These are phyloP conservation scores for Nasturtium officinale DNA, from an alignment of 345 rosid genomes.

Conservation along the genomic window DNA sequence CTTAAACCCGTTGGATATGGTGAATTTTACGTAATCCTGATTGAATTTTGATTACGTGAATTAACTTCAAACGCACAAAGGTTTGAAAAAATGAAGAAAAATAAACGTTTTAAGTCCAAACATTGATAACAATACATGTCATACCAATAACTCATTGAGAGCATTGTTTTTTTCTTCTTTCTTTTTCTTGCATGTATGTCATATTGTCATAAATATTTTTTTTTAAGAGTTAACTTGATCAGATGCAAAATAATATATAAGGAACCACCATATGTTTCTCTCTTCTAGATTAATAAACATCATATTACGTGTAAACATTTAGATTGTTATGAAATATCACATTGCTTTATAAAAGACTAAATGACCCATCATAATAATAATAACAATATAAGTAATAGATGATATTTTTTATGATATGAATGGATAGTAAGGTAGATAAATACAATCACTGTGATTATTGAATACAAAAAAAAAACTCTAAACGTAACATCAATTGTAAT, in stretches of 20 bases:
- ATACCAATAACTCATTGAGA: background rate
- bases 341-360: background rate
- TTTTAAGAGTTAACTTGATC: too few relatives aligned
- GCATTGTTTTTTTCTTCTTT: background rate
- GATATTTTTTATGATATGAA: background rate
- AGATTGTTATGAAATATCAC: background rate
- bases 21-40: background rate
- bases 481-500: background rate
- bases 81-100: background rate
- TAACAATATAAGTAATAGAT: too few relatives aligned
- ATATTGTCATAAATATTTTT: too few relatives aligned
- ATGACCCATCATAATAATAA: too few relatives aligned
- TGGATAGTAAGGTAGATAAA: background rate
- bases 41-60: slow-evolving; percentile 7
- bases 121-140: slow-evolving; percentile 7
- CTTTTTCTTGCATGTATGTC: background rate
- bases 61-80: background rate
- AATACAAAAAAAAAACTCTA: background rate
- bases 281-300: background rate
- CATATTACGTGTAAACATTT: too few relatives aligned
- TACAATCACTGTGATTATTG: background rate
- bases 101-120: background rate
- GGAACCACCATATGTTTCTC: too few relatives aligned
- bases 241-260: too few relatives aligned
- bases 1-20: background rate